A percentile compares a stretch with the other conserved stretches of the same genome.
phyloP scores from a whole-genome alignment of 352 stramenopile genomes.

The Pythium graminicola region DNA sequence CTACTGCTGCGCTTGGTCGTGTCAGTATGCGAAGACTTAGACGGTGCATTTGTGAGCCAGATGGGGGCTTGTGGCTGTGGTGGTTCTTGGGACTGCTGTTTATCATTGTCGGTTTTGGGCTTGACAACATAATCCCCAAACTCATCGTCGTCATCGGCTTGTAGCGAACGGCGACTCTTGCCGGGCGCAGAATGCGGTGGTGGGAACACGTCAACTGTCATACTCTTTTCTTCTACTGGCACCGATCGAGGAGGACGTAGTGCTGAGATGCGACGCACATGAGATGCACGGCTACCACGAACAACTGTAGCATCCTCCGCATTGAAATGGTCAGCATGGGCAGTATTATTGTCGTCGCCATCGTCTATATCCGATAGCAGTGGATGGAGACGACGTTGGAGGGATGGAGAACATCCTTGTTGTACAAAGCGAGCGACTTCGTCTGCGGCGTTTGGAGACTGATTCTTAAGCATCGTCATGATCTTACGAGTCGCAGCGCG shows the following conservation, averaged over 20 bases:
- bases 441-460: slow-evolving; percentile 19
- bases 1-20: neutral
- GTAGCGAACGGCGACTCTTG: slow-evolving; percentile 37
- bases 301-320: slow-evolving; percentile 50
- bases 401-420: slow-evolving; percentile 43
- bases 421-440: slow-evolving; percentile 45
- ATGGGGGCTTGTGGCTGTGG: slow-evolving; percentile 41
- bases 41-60: slow-evolving; percentile 39
- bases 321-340: slow-evolving; percentile 48
- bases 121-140: slow-evolving; percentile 26
- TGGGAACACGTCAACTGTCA: slow-evolving; percentile 56
- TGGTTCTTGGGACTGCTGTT: neutral
- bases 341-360: slow-evolving; percentile 28
- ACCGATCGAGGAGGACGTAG: slow-evolving; percentile 58
- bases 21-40: neutral
- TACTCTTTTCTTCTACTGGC: slow-evolving; percentile 54
- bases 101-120: slow-evolving; percentile 3
- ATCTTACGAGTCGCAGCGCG: slow-evolving; percentile 36
- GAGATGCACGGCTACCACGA: slow-evolving; percentile 59
- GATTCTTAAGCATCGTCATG: slow-evolving; percentile 33
- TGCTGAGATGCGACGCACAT: slow-evolving; percentile 63
- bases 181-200: slow-evolving; percentile 61
- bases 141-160: slow-evolving; percentile 16
- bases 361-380: slow-evolving; percentile 33
- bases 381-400: slow-evolving; percentile 52